Conservation (phyloP, 345 rosid species). For the sweet orange (Citrus sinensis) region DVS_A1.0 CM039168.1:30517001-30517500, state of each 20-base stretch:
- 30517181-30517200: constrained; percentile 74
- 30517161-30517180: constrained; percentile 51
- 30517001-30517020: constrained; percentile 85
- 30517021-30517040: constrained; percentile 47
- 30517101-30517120: constrained; percentile 58
- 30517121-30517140: constrained; percentile 88
- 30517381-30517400: constrained; percentile 59
- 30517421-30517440: constrained; percentile 25
- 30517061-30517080: constrained; percentile 67
- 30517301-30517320: constrained; percentile 65
- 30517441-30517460: not conserved
- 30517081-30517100: constrained; percentile 49
- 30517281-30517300: constrained; percentile 30
- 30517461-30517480: too few relatives aligned
- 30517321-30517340: constrained; percentile 71
- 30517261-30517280: not conserved
- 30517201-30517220: constrained; percentile 62
- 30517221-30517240: constrained; percentile 42
- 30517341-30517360: constrained; percentile 86
- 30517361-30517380: constrained; percentile 72
- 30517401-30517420: constrained; percentile 36
- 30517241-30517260: constrained; percentile 19
- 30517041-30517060: constrained; percentile 57
- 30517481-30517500: too few relatives aligned
- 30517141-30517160: constrained; percentile 75